phyloP scores from a whole-genome alignment of 2,329 filamentous ascomycete genomes.

The Xylaria multiplex region DNA sequence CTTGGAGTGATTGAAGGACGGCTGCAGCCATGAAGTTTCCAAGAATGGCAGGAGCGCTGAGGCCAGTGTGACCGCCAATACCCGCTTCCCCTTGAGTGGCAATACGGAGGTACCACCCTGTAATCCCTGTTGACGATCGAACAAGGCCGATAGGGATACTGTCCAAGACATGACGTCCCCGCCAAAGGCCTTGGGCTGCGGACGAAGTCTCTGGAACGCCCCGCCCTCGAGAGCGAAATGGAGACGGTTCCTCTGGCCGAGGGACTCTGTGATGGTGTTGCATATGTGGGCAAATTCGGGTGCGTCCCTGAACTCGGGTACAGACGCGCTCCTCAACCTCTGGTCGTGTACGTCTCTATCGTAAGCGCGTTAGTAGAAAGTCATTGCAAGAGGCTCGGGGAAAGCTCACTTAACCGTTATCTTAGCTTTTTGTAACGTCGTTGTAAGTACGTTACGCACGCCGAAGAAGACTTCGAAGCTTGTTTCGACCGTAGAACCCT shows the following conservation, averaged over 20 bases:
- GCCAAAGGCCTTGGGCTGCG: conserved; percentile 25
- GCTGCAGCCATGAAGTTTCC: conserved; percentile 20
- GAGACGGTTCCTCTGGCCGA: conserved; percentile 11
- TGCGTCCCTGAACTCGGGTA: neutral
- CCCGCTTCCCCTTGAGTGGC: conserved; percentile 18
- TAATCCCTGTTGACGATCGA: conserved; percentile 19
- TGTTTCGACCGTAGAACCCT: neutral
- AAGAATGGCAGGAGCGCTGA: conserved; percentile 19
- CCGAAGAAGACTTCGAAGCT: conserved; percentile 21
- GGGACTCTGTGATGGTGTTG: conserved; percentile 15
- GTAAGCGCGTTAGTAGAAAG: neutral
- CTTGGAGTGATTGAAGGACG: conserved; percentile 20
- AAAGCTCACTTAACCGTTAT: conserved; percentile 22
- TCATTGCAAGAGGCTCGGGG: neutral
- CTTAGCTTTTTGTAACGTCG: conserved; percentile 17
- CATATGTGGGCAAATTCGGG: conserved; percentile 15
- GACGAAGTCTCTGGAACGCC: conserved; percentile 11
- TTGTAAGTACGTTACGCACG: conserved; percentile 7
- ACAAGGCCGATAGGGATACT: conserved; percentile 17
- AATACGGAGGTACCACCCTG: conserved; percentile 13
- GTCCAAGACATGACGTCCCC: neutral
- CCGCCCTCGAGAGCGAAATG: conserved; percentile 10
- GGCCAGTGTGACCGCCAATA: conserved; percentile 13
- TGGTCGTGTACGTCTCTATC: neutral
- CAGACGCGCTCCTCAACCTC: neutral